phyloP scores from a whole-genome alignment of 495 filamentous ascomycete genomes.

The Aspergillus diversus region DNA sequence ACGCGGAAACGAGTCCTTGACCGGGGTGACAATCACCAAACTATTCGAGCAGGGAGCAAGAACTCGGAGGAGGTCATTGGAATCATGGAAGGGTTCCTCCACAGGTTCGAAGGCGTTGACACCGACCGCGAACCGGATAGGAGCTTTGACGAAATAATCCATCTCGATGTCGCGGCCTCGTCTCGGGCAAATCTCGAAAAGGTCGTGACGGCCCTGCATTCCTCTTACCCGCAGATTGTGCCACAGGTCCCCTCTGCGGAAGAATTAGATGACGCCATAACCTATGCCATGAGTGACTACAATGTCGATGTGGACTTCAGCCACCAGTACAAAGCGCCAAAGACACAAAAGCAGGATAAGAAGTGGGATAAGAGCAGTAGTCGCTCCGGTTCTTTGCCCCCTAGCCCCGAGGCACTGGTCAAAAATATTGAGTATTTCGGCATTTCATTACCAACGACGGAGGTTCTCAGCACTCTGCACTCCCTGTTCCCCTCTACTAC shows the following conservation, averaged over 20 bases:
- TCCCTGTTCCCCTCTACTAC: slow-evolving; percentile 59
- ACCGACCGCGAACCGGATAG: slow-evolving; percentile 66
- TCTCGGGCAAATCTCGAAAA: slow-evolving; percentile 88
- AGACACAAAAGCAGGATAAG: slow-evolving; percentile 37
- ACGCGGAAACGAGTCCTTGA: slow-evolving; percentile 78
- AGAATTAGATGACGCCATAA: slow-evolving; percentile 81
- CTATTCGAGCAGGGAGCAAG: slow-evolving; percentile 80
- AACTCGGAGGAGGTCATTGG: slow-evolving; percentile 68
- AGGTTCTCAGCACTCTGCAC: slow-evolving; percentile 65
- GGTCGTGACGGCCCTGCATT: slow-evolving; percentile 69
- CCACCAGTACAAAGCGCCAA: slow-evolving; percentile 36
- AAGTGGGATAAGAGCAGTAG: slow-evolving; percentile 29
- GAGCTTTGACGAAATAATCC: slow-evolving; percentile 78
- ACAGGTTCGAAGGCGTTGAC: slow-evolving; percentile 80
- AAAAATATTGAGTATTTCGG: slow-evolving; percentile 83
- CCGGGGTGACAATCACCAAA: slow-evolving; percentile 96
- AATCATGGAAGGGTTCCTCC: slow-evolving; percentile 95
- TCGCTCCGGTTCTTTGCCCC: slow-evolving; percentile 20
- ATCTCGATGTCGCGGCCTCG: slow-evolving; percentile 74
- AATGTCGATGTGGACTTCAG: slow-evolving; percentile 73
- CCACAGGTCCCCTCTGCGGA: slow-evolving; percentile 66
- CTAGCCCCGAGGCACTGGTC: slow-evolving; percentile 31
- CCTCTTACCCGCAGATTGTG: slow-evolving; percentile 75
- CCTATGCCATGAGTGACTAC: slow-evolving; percentile 75
- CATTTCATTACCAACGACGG: slow-evolving; percentile 61